Percentiles rank a stretch among this genome's conserved stretches.
Conservation (phyloP, 2,329 filamentous ascomycete species). For the Claviceps arundinis region DNA sequence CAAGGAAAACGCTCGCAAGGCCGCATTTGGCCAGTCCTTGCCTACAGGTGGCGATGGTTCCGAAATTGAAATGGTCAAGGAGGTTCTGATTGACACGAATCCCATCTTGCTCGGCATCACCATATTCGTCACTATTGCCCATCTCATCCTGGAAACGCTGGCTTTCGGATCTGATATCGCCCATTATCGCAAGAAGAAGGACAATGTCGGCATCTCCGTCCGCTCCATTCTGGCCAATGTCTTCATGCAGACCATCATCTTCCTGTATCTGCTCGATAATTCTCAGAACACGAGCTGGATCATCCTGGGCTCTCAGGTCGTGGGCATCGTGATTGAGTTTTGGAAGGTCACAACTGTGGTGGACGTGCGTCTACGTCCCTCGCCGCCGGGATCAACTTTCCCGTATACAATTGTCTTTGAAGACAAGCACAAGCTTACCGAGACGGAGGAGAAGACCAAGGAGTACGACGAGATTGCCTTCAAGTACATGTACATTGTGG, state of each 20-base stretch:
- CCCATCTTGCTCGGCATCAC: constrained; percentile 80
- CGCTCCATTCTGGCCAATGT: constrained; percentile 94
- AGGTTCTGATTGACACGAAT: constrained; percentile 87
- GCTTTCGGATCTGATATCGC: constrained; percentile 96
- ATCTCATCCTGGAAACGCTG: constrained; percentile 90
- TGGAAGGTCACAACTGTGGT: constrained; percentile 98
- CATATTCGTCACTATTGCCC: constrained; percentile 68
- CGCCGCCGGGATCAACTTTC: constrained; percentile 53
- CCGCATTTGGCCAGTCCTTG: constrained; percentile 57
- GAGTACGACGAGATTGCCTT: constrained; percentile 98
- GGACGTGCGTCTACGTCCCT: constrained; percentile 66
- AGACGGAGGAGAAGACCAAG: constrained; percentile 94
- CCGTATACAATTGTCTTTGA: constrained; percentile 79
- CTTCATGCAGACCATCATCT: constrained; percentile 92
- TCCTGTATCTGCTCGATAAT: constrained; percentile 94
- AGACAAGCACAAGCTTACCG: constrained; percentile 90
- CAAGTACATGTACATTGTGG: constrained; percentile 87
- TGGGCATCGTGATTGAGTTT: constrained; percentile 55
- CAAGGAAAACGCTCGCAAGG: constrained; percentile 68
- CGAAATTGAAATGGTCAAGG: constrained; percentile 96
- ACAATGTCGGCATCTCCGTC: constrained; percentile 91
- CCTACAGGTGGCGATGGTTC: constrained; percentile 76
- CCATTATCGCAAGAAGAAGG: constrained; percentile 99
- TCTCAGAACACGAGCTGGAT: constrained; percentile 98
- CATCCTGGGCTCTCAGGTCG: constrained; percentile 86